Conservation (phyloP, 352 stramenopile genomes). For the Globisporangium canariense region DNA sequence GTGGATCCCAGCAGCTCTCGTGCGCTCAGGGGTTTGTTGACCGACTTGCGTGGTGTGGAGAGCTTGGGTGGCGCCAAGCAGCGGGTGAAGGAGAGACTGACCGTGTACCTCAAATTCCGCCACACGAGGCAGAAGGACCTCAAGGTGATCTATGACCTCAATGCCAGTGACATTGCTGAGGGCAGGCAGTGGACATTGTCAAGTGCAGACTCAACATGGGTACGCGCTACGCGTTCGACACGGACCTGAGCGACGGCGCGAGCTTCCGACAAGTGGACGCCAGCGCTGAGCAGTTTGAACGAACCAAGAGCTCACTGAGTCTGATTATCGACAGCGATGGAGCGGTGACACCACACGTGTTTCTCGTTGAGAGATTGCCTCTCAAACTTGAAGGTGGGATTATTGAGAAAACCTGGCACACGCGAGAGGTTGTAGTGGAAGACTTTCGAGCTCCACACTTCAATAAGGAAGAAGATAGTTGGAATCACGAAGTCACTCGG, state of each 20-base stretch:
- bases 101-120: constrained; percentile 2
- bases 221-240: not conserved
- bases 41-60: not conserved
- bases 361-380: not conserved
- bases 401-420: not conserved
- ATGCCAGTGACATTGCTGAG: not conserved
- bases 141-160: not conserved
- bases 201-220: not conserved
- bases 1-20: not conserved
- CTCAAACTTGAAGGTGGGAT: not conserved
- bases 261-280: not conserved
- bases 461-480: too few species aligned
- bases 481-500: too few species aligned
- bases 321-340: not conserved
- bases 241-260: not conserved
- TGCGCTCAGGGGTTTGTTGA: not conserved
- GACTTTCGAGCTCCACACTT: not conserved
- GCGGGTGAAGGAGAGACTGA: not conserved
- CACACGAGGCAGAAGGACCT: not conserved
- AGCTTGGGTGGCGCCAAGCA: not conserved
- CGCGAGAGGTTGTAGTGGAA: not conserved
- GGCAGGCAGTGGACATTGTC: not conserved
- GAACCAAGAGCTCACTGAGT: not conserved
- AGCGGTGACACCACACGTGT: not conserved
- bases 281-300: not conserved